Percentiles rank a stretch among this genome's conserved stretches.
Conservation (phyloP, 768 basidiomycete genomes). For the Tephrocybe sp. region DNA sequence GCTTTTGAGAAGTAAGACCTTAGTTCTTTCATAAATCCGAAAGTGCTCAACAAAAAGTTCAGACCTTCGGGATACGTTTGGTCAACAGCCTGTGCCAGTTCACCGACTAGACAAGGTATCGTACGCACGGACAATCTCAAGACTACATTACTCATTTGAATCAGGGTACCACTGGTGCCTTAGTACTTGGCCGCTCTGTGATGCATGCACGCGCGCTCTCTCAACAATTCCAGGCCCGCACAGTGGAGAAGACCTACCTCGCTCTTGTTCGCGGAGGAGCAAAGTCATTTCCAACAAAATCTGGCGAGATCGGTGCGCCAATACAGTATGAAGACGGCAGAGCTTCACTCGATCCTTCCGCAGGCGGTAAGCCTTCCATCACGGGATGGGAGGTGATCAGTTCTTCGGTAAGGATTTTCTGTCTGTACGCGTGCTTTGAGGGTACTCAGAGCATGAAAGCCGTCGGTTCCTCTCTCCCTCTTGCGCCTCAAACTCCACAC, state of each 20-base stretch:
- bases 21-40: not conserved
- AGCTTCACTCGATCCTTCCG: slow-evolving; percentile 34
- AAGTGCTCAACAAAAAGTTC: not conserved
- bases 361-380: slow-evolving; percentile 32
- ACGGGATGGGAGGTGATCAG: slow-evolving; percentile 62
- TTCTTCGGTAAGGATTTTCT: slow-evolving; percentile 48
- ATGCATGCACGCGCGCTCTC: slow-evolving; percentile 47
- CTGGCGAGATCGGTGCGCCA: slow-evolving; percentile 41
- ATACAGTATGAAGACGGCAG: slow-evolving; percentile 48
- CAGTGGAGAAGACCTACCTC: slow-evolving; percentile 59
- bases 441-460: slow-evolving; percentile 14
- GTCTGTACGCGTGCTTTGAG: not conserved
- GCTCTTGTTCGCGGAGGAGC: slow-evolving; percentile 59
- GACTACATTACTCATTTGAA: not conserved
- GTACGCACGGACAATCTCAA: not conserved
- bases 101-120: slow-evolving; percentile 67
- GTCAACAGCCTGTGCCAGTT: slow-evolving; percentile 44
- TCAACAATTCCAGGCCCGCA: slow-evolving; percentile 50
- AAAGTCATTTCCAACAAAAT: slow-evolving; percentile 40
- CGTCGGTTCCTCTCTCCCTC: slow-evolving; percentile 52
- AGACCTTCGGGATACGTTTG: slow-evolving; percentile 22
- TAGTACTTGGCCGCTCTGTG: slow-evolving; percentile 52
- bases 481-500: slow-evolving; percentile 57
- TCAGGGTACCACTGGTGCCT: slow-evolving; percentile 63
- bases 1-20: slow-evolving; percentile 35